phyloP scores from a whole-genome alignment of 2,329 filamentous ascomycete species.

The Aspergillus sergii region DNA sequence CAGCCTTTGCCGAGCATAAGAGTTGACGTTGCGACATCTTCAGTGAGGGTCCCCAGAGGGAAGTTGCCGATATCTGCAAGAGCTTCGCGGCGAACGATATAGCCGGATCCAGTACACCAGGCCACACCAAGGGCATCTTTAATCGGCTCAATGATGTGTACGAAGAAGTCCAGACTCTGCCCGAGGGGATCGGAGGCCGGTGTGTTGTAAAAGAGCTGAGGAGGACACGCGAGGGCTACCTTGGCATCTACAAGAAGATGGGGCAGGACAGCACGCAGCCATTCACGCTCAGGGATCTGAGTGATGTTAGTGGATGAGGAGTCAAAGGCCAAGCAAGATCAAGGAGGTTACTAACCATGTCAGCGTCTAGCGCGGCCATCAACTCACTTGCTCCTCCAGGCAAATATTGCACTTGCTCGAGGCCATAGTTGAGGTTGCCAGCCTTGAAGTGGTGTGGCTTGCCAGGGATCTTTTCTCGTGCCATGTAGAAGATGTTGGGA shows the following conservation, averaged over 20 bases:
- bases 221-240: conserved; percentile 60
- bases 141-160: conserved; percentile 54
- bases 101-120: conserved; percentile 64
- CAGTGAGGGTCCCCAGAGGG: conserved; percentile 61
- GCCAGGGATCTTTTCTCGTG: conserved; percentile 44
- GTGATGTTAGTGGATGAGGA: neutral
- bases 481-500: conserved; percentile 46
- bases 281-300: conserved; percentile 60
- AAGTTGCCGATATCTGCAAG: conserved; percentile 65
- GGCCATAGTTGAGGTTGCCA: conserved; percentile 64
- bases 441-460: conserved; percentile 61
- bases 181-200: conserved; percentile 61
- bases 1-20: conserved; percentile 63
- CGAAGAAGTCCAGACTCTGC: conserved; percentile 62
- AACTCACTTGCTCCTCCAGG: conserved; percentile 60
- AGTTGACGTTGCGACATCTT: conserved; percentile 63
- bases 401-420: conserved; percentile 52
- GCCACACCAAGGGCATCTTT: conserved; percentile 46
- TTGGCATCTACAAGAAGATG: conserved; percentile 59
- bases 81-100: conserved; percentile 60
- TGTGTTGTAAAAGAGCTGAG: conserved; percentile 66
- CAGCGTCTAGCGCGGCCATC: conserved; percentile 66
- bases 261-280: conserved; percentile 62
- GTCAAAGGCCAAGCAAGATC: neutral
- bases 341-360: conserved; percentile 51